Evolutionary conservation across 306 rosid genomes (phyloP).

Genomic region (Corylus avellana): DNA sequence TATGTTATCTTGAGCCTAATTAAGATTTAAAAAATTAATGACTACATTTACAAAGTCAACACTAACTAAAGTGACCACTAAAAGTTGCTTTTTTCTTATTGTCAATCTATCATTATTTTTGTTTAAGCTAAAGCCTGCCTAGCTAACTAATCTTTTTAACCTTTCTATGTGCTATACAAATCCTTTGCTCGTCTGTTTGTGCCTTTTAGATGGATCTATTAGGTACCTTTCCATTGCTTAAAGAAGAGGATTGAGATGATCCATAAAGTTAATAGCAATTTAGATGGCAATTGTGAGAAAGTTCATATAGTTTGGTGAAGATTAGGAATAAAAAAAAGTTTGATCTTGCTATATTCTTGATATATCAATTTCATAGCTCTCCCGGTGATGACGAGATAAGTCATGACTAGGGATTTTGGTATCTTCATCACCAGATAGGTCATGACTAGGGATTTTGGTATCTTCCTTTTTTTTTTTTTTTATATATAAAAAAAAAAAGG

Average conservation of each 20-base stretch:
- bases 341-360: too few relatives aligned
- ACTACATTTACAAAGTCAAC: constrained; percentile 8
- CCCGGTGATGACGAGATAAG: too few relatives aligned
- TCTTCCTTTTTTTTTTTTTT: too few relatives aligned
- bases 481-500: too few relatives aligned
- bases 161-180: constrained; percentile 7
- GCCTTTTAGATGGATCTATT: neutral
- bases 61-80: constrained; percentile 2
- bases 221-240: neutral
- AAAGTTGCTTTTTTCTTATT: constrained; percentile 7
- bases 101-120: constrained; percentile 8
- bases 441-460: too few relatives aligned
- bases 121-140: constrained; percentile 12
- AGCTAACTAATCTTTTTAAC: constrained; percentile 1
- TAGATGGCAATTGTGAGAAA: too few relatives aligned
- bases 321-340: too few relatives aligned
- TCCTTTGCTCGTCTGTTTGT: neutral
- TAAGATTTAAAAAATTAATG: neutral
- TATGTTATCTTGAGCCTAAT: neutral
- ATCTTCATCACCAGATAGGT: too few relatives aligned
- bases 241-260: neutral
- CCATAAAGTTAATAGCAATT: too few relatives aligned
- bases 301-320: too few relatives aligned
- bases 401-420: too few relatives aligned
- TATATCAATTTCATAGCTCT: too few relatives aligned